Evolutionary conservation across 257 asterid genomes (phyloP), one percentile per base, ranked within the genome.

Genomic region (Mitragyna speciosa): DNA sequence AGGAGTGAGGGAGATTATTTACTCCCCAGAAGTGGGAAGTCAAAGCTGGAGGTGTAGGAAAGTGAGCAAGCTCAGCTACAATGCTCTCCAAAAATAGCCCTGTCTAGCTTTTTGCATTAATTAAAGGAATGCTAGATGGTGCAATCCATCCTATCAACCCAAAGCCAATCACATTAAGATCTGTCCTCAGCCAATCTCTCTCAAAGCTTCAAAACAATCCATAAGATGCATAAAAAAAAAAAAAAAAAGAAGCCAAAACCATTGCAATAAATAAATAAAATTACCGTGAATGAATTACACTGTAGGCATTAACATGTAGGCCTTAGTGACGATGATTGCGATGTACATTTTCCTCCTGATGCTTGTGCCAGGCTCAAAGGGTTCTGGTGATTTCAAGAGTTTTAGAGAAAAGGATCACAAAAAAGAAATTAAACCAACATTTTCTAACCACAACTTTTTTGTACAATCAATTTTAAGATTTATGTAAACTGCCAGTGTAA

Each of bases 91-190:
- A 88, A 95, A 95, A 93, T 26, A 95, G 93, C 0, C 99, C 97
- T 0, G 96, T 88, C 86, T 92, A 85, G 84, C 99, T 95, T 77
- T 93, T 86, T 58, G 98, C 98, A 61, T 92, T 76, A 76, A 95
- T 95, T 73, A 78, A 84, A 26, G 97, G 98, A 76, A 95, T 77
- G 85, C 99, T 93, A 0, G 99, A 95, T 19, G 99, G 98, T 4
- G 91, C 99, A 10, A 95, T 17, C 99, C 99, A 95, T 45, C 99
- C 99, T 78, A 95, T 95, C 63, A 95, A 73, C 16, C 98, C 97
- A 76, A 95, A 95, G 6, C 98, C 98, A 56, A 95, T 95, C 93
- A 95, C 99, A 58, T 91, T 95, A 73, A 95, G 67, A 86, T 95
- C 99, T 54, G 56, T 95, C 56, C 99, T 81, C 70, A 95, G 86